Base-by-base conservation (phyloP, 177 flowering plant genomes). In the Telopea speciosissima region DNA sequence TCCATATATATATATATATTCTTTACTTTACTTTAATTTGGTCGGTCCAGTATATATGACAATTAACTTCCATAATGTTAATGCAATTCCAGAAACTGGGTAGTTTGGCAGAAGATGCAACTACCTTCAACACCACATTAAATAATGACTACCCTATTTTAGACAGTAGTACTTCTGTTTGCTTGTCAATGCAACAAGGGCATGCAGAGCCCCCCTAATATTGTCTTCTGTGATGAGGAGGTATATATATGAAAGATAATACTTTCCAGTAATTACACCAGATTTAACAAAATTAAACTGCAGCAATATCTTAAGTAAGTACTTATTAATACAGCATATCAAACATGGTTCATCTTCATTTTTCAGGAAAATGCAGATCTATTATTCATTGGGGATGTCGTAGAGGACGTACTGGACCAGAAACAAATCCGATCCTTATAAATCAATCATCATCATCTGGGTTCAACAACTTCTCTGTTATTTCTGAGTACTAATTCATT, bases 281-380 rank as follows among this genome's bases (percentile, higher is more conserved):
- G 21, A 17, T 64, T 36, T 28, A 21, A 70, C 54, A 68, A 61
- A 11, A 74, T 4, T n/a, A n/a, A n/a, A n/a, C n/a, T n/a, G n/a
- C n/a, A n/a, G n/a, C 31, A 28, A 28, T 28, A 28, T 28, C 31
- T 28, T 28, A 28, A 28, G 4, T 28, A 28, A n/a, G n/a, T n/a
- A n/a, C n/a, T n/a, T n/a, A n/a, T n/a, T n/a, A n/a, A n/a, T n/a
- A n/a, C n/a, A n/a, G n/a, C n/a, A n/a, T n/a, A n/a, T n/a, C n/a
- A n/a, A n/a, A n/a, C n/a, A 31, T 5, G 5, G 33, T 5, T 36
- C 40, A 36, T 36, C 40, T 61, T 61, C 79, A 70, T 65, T 72
- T 79, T 79, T 83, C 88, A 88, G 92, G 82, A 78, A 13, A 79
- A 75, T 73, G 86, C 69, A 36, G 76, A 75, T 66, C 56, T 70